Conservation (phyloP, 805 yeast genomes). For the Spathaspora girioi region DNA sequence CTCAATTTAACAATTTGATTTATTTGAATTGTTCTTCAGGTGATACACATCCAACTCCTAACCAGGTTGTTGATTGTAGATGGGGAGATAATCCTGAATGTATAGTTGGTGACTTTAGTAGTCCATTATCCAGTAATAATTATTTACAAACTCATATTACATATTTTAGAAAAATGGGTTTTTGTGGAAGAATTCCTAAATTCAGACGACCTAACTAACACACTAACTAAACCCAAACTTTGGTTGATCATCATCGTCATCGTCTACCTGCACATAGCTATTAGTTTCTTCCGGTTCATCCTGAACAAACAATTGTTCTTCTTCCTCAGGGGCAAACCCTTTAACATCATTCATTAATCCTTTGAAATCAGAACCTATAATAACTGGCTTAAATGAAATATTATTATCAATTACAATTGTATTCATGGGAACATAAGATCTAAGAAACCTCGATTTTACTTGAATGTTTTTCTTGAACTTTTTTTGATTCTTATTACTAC, state of each 20-base stretch:
- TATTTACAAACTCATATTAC: constrained; percentile 32
- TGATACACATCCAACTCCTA: constrained; percentile 19
- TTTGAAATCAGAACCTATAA: constrained; percentile 13
- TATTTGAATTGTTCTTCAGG: constrained; percentile 30
- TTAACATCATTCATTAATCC: constrained; percentile 15
- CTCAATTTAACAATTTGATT: constrained; percentile 35
- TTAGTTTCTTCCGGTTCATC: constrained; percentile 2
- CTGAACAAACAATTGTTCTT: constrained; percentile 1
- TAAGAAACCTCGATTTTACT: constrained; percentile 14
- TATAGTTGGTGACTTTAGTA: constrained; percentile 25
- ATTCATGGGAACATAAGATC: constrained; percentile 19
- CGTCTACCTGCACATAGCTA: constrained; percentile 13
- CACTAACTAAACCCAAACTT: constrained; percentile 25
- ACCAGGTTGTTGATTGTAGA: constrained; percentile 32
- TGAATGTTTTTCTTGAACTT: constrained; percentile 22
- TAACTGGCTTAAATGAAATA: constrained; percentile 2
- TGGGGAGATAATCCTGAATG: constrained; percentile 24
- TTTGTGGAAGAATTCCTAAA: constrained; percentile 19
- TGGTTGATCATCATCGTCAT: constrained; percentile 29
- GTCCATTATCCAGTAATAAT: constrained; percentile 10
- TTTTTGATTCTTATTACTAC: constrained; percentile 26
- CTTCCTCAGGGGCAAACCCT: constrained; percentile 1
- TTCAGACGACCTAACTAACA: not conserved
- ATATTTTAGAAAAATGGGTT: constrained; percentile 35
- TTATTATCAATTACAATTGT: constrained; percentile 2